These are phyloP conservation scores for Coemansia sp. DNA, from an alignment of 192 early-diverging fungal genomes.

Conservation along the genomic window DNA sequence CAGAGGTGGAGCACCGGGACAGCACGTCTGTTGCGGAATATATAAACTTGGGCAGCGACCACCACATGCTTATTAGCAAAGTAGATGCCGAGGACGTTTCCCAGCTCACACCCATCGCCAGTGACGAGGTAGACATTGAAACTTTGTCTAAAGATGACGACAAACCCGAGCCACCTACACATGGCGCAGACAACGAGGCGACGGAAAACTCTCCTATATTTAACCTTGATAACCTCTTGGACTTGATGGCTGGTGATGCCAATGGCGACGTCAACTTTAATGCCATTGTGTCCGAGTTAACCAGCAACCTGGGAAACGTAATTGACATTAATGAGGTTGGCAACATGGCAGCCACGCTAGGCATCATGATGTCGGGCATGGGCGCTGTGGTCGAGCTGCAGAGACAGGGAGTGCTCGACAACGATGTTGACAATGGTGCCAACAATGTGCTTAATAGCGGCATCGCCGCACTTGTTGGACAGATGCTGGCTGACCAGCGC, in stretches of 20 bases:
- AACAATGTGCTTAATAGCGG: conserved; percentile 28
- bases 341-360: conserved; percentile 37
- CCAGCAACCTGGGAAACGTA: conserved; percentile 45
- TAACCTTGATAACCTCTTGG: conserved; percentile 40
- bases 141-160: neutral
- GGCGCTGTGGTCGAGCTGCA: conserved; percentile 39
- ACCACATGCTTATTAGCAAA: conserved; percentile 10
- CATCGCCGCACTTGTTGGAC: conserved; percentile 29
- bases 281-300: conserved; percentile 45
- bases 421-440: neutral
- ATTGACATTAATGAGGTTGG: conserved; percentile 54
- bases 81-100: neutral
- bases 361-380: conserved; percentile 48
- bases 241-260: conserved; percentile 51
- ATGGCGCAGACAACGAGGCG: neutral
- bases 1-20: neutral
- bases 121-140: neutral
- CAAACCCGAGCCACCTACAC: too few species aligned
- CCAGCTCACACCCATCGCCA: too few species aligned
- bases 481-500: conserved; percentile 10
- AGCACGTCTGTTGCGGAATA: neutral
- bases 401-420: conserved; percentile 6
- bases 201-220: conserved; percentile 15
- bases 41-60: conserved; percentile 14
- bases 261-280: conserved; percentile 52